Base-by-base conservation (phyloP, 805 yeast species). In the Hyphopichia homilentoma region DNA sequence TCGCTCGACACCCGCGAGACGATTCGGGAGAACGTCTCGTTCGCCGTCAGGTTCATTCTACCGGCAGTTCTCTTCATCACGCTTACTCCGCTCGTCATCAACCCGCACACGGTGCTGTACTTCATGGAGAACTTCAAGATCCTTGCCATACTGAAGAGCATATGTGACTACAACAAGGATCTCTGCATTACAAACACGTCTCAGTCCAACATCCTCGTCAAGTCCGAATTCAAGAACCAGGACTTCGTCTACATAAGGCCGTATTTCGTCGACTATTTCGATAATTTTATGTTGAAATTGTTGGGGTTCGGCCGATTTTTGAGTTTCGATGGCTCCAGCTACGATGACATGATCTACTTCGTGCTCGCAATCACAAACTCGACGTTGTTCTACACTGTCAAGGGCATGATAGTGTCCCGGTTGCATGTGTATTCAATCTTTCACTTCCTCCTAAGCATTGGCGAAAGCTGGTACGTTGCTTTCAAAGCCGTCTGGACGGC, bases 211-310 rank as follows among this genome's bases (percentile, higher is more conserved):
- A 21, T 5, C 21, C 32, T 30, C 40, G 36, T n/a, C 12, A 32
- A 28, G 25, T 44, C 45, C 6, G 13, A 16, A 6, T 48, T 48
- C 29, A 27, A 33, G 20, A 11, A 38, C n/a, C 43, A 34, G 27
- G 51, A 48, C 4, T 27, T 45, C 11, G 35, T 48, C 11, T 48
- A 50, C 22, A 35, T 48, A 7, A 39, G 52, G 5, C 49, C 43
- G 23, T 18, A 23, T 29, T 14, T 21, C 7, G 29, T 39, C 22
- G 35, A 41, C 19, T 19, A 18, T 15, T 26, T 39, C 30, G 45
- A 43, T 17, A 28, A 26, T 9, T 2, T 16, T 9, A 18, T 34
- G 9, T 4, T 44, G 43, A 13, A 15, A 24, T 24, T 15, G 7
- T n/a, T 24, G 12, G 15, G 15, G 12, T 9, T 9, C 7, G 7